Conservation (phyloP, 1,284 basidiomycete species). For the Cutaneotrichosporon curvatum region DNA sequence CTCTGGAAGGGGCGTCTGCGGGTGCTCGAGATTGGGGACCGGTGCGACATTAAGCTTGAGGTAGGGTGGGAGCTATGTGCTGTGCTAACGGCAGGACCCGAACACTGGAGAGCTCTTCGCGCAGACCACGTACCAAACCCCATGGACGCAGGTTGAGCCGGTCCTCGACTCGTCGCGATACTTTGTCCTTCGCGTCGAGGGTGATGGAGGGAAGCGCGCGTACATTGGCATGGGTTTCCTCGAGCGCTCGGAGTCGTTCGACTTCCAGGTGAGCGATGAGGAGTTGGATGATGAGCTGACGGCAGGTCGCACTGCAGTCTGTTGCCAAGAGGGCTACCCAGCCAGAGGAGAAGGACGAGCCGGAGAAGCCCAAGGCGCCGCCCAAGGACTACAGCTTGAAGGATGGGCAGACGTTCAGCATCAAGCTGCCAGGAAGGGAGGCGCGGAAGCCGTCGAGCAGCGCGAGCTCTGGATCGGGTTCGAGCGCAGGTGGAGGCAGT, state of each 20-base stretch:
- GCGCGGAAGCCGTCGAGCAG: not conserved
- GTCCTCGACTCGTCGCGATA: conserved; percentile 94
- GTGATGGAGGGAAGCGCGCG: conserved; percentile 71
- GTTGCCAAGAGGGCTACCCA: conserved; percentile 67
- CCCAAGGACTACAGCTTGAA: conserved; percentile 94
- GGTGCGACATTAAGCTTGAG: conserved; percentile 45
- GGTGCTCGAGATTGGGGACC: conserved; percentile 38
- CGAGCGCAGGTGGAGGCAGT: conserved; percentile 13
- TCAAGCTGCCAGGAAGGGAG: conserved; percentile 68
- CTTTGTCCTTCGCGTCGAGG: conserved; percentile 85
- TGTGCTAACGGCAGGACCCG: conserved; percentile 27
- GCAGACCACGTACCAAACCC: conserved; percentile 74
- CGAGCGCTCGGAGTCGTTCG: conserved; percentile 85
- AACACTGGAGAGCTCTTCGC: conserved; percentile 64
- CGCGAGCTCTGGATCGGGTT: not conserved
- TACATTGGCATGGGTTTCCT: conserved; percentile 92
- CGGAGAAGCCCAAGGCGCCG: conserved; percentile 57
- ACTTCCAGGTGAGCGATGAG: conserved; percentile 54
- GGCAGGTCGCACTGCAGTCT: conserved; percentile 79
- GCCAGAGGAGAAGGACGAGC: conserved; percentile 18
- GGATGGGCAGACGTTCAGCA: conserved; percentile 92
- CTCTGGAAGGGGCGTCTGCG: conserved; percentile 47
- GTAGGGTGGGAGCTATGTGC: conserved; percentile 20
- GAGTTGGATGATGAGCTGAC: conserved; percentile 36
- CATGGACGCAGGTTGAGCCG: conserved; percentile 75